Evolutionary conservation across 129 eudicot species (phyloP).

Genomic region (Ambrosia artemisiifolia): DNA sequence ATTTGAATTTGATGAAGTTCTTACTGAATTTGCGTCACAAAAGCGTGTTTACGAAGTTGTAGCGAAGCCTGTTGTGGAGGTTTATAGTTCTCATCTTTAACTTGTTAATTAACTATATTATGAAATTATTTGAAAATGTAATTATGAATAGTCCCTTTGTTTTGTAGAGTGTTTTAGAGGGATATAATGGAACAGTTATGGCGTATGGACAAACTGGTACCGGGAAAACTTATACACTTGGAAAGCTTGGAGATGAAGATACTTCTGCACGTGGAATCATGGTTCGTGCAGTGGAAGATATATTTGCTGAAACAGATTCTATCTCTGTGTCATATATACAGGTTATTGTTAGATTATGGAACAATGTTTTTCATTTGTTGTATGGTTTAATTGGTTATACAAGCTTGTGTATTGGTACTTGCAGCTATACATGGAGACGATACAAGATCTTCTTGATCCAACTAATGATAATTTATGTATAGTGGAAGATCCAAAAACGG

Average conservation of each 20-base stretch:
- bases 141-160: background rate
- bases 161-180: conserved; percentile 88
- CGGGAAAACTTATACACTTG: conserved; percentile 92
- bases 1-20: conserved; percentile 93
- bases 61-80: conserved; percentile 99
- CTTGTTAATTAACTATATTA: background rate
- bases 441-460: conserved; percentile 94
- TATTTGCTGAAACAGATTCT: conserved; percentile 66
- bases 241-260: conserved; percentile 88
- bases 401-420: background rate
- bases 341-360: conserved; percentile 34
- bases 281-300: conserved; percentile 98
- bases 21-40: conserved; percentile 94
- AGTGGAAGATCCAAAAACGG: conserved; percentile 78
- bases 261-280: conserved; percentile 93
- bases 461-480: conserved; percentile 73
- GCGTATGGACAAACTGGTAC: conserved; percentile 99
- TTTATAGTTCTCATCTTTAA: conserved; percentile 1
- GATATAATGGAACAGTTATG: conserved; percentile 95
- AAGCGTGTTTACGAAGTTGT: conserved; percentile 97
- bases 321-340: conserved; percentile 77
- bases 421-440: conserved; percentile 96
- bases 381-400: background rate
- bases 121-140: background rate
- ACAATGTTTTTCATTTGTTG: background rate